These are phyloP conservation scores for Apiospora kogelbergensis DNA, from an alignment of 2,329 filamentous ascomycete genomes.

Conservation along the genomic window DNA sequence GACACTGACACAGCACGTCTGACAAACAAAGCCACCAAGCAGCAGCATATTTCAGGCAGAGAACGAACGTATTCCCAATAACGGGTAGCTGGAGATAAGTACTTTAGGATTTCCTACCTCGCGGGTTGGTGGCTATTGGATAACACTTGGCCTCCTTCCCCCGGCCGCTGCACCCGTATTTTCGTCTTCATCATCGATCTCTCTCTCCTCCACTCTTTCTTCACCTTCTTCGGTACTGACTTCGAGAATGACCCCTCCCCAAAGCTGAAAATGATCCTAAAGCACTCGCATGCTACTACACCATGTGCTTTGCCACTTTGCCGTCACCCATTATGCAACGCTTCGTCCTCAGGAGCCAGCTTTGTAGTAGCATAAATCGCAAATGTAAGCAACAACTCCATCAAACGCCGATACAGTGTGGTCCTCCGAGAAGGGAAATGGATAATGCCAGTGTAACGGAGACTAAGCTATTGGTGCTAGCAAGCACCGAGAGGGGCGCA, in stretches of 20 bases:
- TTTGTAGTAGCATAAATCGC: slow-evolving; percentile 7
- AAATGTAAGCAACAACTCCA: slow-evolving; percentile 16
- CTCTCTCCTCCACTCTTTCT: background rate
- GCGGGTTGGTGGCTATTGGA: slow-evolving; percentile 1
- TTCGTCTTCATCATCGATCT: background rate
- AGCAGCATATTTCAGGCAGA: background rate
- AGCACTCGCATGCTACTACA: background rate
- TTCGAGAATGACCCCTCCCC: background rate
- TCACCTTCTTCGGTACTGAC: background rate
- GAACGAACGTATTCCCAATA: background rate
- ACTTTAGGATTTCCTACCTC: slow-evolving; percentile 25
- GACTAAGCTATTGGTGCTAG: slow-evolving; percentile 2
- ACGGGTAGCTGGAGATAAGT: slow-evolving; percentile 14
- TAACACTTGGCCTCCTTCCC: background rate
- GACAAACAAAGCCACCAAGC: background rate
- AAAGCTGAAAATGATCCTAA: background rate
- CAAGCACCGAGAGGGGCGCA: background rate
- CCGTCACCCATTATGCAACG: background rate
- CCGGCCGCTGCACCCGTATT: background rate
- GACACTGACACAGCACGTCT: background rate
- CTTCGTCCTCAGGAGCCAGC: background rate
- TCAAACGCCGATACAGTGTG: slow-evolving; percentile 17
- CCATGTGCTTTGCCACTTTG: background rate
- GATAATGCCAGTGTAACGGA: slow-evolving; percentile 8
- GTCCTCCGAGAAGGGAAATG: background rate